These are phyloP conservation scores for Massarina eburnea DNA, from an alignment of 2,329 filamentous ascomycete genomes.

Conservation along the genomic window DNA sequence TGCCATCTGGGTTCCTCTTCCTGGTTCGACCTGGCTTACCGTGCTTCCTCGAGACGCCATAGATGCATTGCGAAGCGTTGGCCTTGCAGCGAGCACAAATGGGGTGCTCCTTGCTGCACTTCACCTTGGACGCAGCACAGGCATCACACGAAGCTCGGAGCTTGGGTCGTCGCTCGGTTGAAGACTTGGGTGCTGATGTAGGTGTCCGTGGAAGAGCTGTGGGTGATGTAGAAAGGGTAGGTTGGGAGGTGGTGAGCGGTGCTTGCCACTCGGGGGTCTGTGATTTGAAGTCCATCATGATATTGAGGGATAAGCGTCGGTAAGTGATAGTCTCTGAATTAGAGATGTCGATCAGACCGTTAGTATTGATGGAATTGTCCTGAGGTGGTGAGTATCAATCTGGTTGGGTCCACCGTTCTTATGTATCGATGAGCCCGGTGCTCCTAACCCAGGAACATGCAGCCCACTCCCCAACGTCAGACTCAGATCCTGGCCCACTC, in stretches of 20 bases:
- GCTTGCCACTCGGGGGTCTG: constrained; percentile 26
- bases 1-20: constrained; percentile 37
- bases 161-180: constrained; percentile 27
- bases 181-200: constrained; percentile 22
- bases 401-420: constrained; percentile 16
- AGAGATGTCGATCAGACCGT: constrained; percentile 4
- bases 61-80: constrained; percentile 33
- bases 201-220: constrained; percentile 18
- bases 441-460: not conserved
- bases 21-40: constrained; percentile 36
- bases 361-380: not conserved
- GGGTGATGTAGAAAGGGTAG: constrained; percentile 9
- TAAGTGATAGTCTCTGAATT: constrained; percentile 7
- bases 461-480: constrained; percentile 8
- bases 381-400: constrained; percentile 1
- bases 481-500: constrained; percentile 10
- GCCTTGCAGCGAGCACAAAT: constrained; percentile 33
- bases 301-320: constrained; percentile 1
- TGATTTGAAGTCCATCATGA: constrained; percentile 26
- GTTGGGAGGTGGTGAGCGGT: constrained; percentile 13
- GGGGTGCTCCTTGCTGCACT: constrained; percentile 41
- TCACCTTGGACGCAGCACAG: constrained; percentile 42
- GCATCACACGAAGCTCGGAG: constrained; percentile 40
- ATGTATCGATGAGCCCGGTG: constrained; percentile 15
- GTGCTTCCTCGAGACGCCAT: constrained; percentile 39